Evolutionary conservation across 2,329 filamentous ascomycete species (phyloP), one percentile per base, ranked within the genome.

Genomic region (Erysiphe pulchra): DNA sequence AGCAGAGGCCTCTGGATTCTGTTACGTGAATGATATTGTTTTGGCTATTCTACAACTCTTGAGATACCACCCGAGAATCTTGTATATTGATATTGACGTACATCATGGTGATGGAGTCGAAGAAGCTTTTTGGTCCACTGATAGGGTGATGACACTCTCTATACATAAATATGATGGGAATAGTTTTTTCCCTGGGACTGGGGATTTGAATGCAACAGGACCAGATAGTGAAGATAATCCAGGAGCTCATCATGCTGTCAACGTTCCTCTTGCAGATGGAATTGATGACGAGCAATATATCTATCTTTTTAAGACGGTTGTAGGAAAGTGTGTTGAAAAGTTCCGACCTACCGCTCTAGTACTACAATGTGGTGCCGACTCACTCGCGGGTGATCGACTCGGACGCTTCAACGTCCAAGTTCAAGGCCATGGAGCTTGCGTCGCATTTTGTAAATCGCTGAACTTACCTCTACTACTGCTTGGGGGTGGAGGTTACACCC

Each of bases 1-100:
- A 59, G 75, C 79, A 45, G 85, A 93, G 62, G 87, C 90, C 0
- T 87, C 80, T 13, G 90, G 90, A 0, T 98, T 98, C 62, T 98
- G 90, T 65, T 98, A 98, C 64, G 85, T 95, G 64, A 98, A 98
- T 61, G 90, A 98, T 61, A 95, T 95, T 55, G 90, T 95, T 47
- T 71, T 98, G 42, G 84, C 81, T 33, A 90, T 94, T 54, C 70
- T 95, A 34, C 80, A 94, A 59, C 71, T 98, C 10, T 68, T 95
- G 14, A 77, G 81, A 30, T 72, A 78, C 56, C 75, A 86, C 54
- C 76, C 84, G 14, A 79, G 86, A 43, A 86, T 95, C 8, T 69
- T 95, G 47, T 94, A 95, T 61, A 86, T 95, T 54, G 84, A 92
- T 58, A 92, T 92, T 53, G 84, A 92, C 58, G 83, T 92, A 1